Base-by-base conservation (phyloP, 345 rosid species). In the Brassica napus region DNA sequence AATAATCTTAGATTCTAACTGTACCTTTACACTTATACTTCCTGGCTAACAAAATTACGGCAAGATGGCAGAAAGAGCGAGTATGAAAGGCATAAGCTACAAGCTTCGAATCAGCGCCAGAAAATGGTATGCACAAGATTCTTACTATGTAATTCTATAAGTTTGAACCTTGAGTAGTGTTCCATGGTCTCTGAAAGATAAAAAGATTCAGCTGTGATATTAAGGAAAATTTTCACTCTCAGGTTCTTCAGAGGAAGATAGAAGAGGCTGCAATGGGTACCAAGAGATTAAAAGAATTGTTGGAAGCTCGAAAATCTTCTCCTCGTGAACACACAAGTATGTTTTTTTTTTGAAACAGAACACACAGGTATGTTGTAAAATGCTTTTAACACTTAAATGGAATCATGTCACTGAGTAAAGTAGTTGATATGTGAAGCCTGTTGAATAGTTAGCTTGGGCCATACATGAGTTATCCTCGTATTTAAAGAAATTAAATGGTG, bases 221-320 rank as follows among this genome's bases (percentile, higher is more conserved):
- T 66, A 72, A 72, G 39, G 11, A 18, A 73, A 62, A 2, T 75
- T 78, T 61, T 63, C 67, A 44, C 77, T 68, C 88, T 68, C 87
- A 91, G 99, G 98, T 95, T 86, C 99, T 95, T 76, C 99, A 95
- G 68, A 88, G 99, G 82, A 95, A 95, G 89, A 95, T 96, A 44
- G 99, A 93, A 84, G 99, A 95, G 85, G 99, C 99, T 80, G 94
- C 99, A 75, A 86, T 91, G 91, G 98, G 98, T 65, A 95, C 97
- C 83, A 95, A 90, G 85, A 89, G 99, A 84, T 84, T 95, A 75
- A 95, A 95, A 84, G 97, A 95, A 84, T 83, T 95, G 87, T 87
- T 95, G 39, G 99, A 95, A 95, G 95, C 93, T 83, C 97, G 98
- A 9, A 95, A 95, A 86, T 86, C 89, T 76, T 86, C 97, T 80